phyloP scores from a whole-genome alignment of 139 green algal species.

The Chlorella sp. region DNA sequence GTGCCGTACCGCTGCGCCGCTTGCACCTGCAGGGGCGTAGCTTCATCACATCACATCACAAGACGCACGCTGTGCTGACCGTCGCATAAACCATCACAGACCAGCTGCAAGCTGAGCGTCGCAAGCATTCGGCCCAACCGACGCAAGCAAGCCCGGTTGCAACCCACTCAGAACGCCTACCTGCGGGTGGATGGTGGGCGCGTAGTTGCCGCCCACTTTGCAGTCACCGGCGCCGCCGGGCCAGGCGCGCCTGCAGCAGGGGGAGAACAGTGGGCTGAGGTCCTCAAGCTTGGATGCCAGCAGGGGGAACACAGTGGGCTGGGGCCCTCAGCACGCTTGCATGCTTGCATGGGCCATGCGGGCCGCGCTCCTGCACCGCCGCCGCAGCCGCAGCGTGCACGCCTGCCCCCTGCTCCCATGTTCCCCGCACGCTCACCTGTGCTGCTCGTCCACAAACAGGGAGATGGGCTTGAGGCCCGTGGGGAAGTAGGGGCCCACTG shows the following conservation, averaged over 20 bases:
- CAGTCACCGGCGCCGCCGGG: slow-evolving; percentile 73
- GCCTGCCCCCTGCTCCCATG: neutral
- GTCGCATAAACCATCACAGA: no score
- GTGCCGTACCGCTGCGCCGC: slow-evolving; percentile 39
- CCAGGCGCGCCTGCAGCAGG: slow-evolving; percentile 63
- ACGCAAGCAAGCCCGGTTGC: no score
- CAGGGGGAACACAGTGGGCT: neutral
- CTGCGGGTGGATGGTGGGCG: slow-evolving; percentile 75
- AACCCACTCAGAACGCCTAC: no score
- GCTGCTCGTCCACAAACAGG: slow-evolving; percentile 75
- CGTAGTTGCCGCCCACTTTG: slow-evolving; percentile 86
- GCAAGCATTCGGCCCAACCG: no score
- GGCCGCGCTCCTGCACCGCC: no score
- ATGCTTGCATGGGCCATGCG: no score
- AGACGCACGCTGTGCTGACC: no score
- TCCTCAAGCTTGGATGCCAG: neutral
- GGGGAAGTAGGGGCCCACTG: slow-evolving; percentile 88
- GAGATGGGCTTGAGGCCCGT: slow-evolving; percentile 59
- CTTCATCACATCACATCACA: no score
- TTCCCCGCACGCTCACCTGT: neutral
- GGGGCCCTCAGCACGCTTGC: neutral
- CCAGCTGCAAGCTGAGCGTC: no score
- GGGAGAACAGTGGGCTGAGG: neutral
- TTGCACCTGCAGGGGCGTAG: slow-evolving; percentile 23
- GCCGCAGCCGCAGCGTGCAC: neutral